Evolutionary conservation across 2,329 filamentous ascomycete species (phyloP), one percentile per base, ranked within the genome.

Genomic region (Dactylellina drechsleri): DNA sequence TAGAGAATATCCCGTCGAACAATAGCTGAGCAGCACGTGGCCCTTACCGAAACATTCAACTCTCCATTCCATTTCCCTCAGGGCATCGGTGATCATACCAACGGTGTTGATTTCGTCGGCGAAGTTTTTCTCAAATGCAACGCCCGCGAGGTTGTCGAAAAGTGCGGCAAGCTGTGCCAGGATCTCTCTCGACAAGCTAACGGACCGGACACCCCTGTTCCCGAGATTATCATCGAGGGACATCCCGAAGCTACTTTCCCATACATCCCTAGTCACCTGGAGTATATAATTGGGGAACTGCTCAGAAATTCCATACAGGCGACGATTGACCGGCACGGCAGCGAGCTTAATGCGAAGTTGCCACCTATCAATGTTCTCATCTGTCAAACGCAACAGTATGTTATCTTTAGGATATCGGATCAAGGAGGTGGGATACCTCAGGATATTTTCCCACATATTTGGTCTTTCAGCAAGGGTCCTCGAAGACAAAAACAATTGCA

Each of bases 271-370:
- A 95, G 90, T 80, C 95, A 98, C 81, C 87, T 99, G 60, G 94
- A 99, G 83, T 99, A 99, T 83, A 97, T 99, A 79, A 88, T 99
- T 68, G 93, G 95, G 60, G 95, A 99, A 83, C 88, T 99, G 20
- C 85, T 99, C 23, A 90, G 95, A 43, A 99, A 99, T 83, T 96
- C 92, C 0, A 92, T 99, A 15, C 93, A 98, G 82, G 93, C 93
- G 18, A 89, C 95, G 43, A 90, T 96, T 74, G 94, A 97, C 80
- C 84, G 85, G 60, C 84, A 84, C 65, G 59, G 61, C 31, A 79
- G 67, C 77, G 82, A 78, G 74, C 72, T 76, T 15, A 77, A 82
- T 41, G 75, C 78, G n/a, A 81, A 82, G 15, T 90, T 92, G 0
- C 92, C 92, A 0, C 92, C 94, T 0, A 95, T 99, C 78, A 92